A percentile compares a stretch with the other conserved stretches of the same genome.
Conservation (phyloP, 139 green algal genomes). For the Haematococcus sp. region DNA sequence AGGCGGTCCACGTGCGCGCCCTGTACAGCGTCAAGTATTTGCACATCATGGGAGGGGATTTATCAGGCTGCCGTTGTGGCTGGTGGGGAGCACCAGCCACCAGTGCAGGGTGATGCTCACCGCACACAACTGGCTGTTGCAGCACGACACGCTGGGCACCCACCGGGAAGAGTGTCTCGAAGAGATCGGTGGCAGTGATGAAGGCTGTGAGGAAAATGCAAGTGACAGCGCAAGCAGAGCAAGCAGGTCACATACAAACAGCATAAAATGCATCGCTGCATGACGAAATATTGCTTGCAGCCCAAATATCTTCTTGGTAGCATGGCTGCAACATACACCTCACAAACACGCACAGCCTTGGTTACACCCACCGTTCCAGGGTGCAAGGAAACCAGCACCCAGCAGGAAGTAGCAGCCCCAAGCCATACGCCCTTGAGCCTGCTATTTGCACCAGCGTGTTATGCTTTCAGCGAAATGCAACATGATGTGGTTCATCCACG, state of each 20-base stretch:
- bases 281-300: no score
- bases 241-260: not conserved
- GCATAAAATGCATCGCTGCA: no score
- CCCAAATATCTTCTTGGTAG: not conserved
- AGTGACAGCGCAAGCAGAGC: not conserved
- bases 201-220: constrained; percentile 51
- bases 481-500: no score
- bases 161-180: constrained; percentile 35
- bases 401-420: constrained; percentile 31
- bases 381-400: constrained; percentile 52
- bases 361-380: constrained; percentile 59
- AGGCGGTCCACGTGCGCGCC: constrained; percentile 68
- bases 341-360: not conserved
- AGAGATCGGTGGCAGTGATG: constrained; percentile 68
- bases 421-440: not conserved
- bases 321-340: not conserved
- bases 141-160: no score
- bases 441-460: no score
- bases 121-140: no score
- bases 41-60: no score
- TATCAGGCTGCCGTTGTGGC: no score
- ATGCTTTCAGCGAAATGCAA: no score
- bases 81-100: not conserved
- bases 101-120: not conserved
- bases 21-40: constrained; percentile 18